Evolutionary conservation across 2,329 filamentous ascomycete genomes (phyloP), one percentile per base, ranked within the genome.

Genomic region (Pseudogymnoascus sp.): DNA sequence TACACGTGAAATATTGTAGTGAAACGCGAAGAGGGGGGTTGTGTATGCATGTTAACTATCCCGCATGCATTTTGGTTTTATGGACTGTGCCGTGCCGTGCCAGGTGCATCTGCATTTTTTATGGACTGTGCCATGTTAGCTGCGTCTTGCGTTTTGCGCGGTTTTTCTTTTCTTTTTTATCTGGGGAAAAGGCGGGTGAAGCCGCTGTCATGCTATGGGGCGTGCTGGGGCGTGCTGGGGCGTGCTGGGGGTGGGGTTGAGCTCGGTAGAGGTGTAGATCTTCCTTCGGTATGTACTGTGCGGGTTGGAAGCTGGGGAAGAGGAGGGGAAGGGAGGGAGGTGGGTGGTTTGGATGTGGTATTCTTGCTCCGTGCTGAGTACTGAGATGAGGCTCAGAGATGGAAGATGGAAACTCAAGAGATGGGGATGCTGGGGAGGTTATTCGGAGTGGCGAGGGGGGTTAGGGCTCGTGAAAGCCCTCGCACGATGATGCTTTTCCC

Each of bases 231-330:
- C 5, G 13, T 23, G 38, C 13, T 50, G n/a, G n/a, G n/a, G n/a
- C n/a, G 21, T 50, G 11, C 13, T 19, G 44, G 13, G 15, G 21
- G 21, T 21, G 44, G 11, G 5, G n/a, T n/a, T n/a, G n/a, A n/a
- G n/a, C n/a, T 50, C 44, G 44, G 42, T 50, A 50, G 44, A 19
- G n/a, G n/a, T 50, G 44, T 50, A 50, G 44, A 50, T 50, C 44
- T 28, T 50, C 44, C 8, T 26, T 50, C 44, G 44, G 23, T 44
- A 44, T 44, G 40, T 28, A n/a, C n/a, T n/a, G n/a, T n/a, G n/a
- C n/a, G n/a, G n/a, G n/a, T n/a, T n/a, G 26, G 8, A 7, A 7
- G 26, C 8, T 33, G 31, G 31, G 31, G 31, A 35, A n/a, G 38
- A 9, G 17, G 3, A 4, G 38, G 17, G 7, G 8, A 3, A 4